These are phyloP conservation scores for Cercophora samala DNA, from an alignment of 495 filamentous ascomycete species.

Conservation along the genomic window DNA sequence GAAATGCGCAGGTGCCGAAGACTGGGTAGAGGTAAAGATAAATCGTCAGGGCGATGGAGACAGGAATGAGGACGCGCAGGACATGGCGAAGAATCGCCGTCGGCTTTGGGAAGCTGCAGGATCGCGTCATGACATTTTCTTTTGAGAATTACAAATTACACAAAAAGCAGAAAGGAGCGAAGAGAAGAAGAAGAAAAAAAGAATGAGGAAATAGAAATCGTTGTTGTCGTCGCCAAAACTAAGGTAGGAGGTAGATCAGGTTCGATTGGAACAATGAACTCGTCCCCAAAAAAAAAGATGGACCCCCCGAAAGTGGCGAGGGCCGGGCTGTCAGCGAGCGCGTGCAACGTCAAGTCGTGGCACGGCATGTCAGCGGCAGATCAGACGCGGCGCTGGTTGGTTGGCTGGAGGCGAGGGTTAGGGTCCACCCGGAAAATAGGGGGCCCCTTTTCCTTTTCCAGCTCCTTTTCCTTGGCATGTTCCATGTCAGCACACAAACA, in stretches of 20 bases:
- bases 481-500: too few species aligned
- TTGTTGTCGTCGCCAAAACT: not conserved
- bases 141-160: not conserved
- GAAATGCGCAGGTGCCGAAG: constrained; percentile 79
- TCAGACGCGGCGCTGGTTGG: not conserved
- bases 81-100: constrained; percentile 58
- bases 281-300: not conserved
- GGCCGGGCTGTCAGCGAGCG: not conserved
- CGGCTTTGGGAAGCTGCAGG: constrained; percentile 38
- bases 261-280: not conserved
- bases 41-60: constrained; percentile 62
- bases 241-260: not conserved
- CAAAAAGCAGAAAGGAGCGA: not conserved
- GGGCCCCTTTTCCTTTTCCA: not conserved
- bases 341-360: not conserved
- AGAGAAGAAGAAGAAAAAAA: not conserved
- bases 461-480: too few species aligned
- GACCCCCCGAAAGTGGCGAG: not conserved
- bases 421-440: not conserved
- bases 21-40: constrained; percentile 89
- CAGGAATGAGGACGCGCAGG: constrained; percentile 63
- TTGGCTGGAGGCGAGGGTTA: not conserved
- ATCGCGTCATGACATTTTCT: constrained; percentile 43
- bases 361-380: too few species aligned
- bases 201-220: not conserved